Percentiles rank a stretch among this genome's conserved stretches.
Conservation (phyloP, 2,329 filamentous ascomycete species). For the Trichoderma hamatum region DNA sequence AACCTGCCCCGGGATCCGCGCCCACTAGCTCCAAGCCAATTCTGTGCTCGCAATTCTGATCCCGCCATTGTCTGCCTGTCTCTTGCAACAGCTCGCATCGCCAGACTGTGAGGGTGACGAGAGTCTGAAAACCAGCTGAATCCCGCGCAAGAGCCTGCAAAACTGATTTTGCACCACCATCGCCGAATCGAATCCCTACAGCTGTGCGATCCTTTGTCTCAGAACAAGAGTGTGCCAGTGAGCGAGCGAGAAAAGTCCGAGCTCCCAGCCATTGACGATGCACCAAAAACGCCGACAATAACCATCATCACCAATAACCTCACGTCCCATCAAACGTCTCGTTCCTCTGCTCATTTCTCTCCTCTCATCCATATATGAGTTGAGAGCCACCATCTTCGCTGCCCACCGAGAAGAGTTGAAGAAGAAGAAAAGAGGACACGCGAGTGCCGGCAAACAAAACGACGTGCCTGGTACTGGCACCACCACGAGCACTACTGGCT, state of each 20-base stretch:
- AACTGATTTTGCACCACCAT: background rate
- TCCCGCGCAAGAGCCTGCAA: background rate
- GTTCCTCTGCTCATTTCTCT: no score
- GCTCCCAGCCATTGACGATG: background rate
- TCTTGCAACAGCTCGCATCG: background rate
- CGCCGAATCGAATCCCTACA: background rate
- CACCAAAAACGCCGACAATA: background rate
- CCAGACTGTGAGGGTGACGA: background rate
- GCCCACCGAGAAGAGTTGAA: background rate
- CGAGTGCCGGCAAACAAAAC: background rate
- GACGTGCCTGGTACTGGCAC: background rate
- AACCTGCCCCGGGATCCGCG: conserved; percentile 25
- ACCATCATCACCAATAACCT: background rate
- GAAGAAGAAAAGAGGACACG: background rate
- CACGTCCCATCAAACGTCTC: background rate
- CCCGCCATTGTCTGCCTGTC: background rate
- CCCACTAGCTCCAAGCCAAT: conserved; percentile 24
- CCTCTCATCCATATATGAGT: background rate
- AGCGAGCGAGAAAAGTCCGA: background rate
- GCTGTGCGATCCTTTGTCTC: background rate
- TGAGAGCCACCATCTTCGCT: background rate
- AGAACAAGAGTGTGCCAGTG: background rate
- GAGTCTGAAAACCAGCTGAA: background rate
- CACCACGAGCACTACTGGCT: background rate
- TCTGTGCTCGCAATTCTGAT: background rate